These are phyloP conservation scores for Isabelozyma gotoi DNA, from an alignment of 805 yeast genomes.

Conservation along the genomic window DNA sequence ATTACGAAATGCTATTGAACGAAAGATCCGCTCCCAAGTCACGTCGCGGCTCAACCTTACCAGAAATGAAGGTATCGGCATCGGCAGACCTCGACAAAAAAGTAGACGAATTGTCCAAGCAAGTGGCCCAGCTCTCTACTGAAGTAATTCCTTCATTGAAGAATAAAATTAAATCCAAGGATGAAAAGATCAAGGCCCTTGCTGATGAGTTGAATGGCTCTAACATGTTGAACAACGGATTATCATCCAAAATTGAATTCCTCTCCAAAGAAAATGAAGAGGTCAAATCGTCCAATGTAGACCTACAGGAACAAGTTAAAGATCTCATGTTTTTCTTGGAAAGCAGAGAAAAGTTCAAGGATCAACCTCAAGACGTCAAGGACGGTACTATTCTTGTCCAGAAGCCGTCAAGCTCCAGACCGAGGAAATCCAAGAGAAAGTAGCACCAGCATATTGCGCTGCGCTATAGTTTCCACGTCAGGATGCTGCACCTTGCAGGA, in stretches of 20 bases:
- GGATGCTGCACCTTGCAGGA: slow-evolving; percentile 3
- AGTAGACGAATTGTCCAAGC: slow-evolving; percentile 25
- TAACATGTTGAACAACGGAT: slow-evolving; percentile 36
- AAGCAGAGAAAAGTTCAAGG: slow-evolving; percentile 67
- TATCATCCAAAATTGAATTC: slow-evolving; percentile 38
- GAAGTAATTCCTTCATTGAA: slow-evolving; percentile 33
- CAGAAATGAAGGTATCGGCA: slow-evolving; percentile 5
- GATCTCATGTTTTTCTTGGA: slow-evolving; percentile 83
- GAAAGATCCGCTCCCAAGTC: slow-evolving; percentile 19
- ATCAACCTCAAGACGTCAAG: slow-evolving; percentile 67
- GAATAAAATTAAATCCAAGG: slow-evolving; percentile 27
- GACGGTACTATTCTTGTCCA: slow-evolving; percentile 65
- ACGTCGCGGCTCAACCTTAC: slow-evolving; percentile 17
- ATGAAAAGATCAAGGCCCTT: slow-evolving; percentile 25
- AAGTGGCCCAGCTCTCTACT: slow-evolving; percentile 22
- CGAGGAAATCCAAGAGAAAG: slow-evolving; percentile 16
- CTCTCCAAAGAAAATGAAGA: slow-evolving; percentile 23
- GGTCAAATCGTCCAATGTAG: slow-evolving; percentile 38
- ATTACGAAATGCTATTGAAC: slow-evolving; percentile 55
- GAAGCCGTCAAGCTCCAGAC: slow-evolving; percentile 10
- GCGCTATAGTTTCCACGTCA: background rate
- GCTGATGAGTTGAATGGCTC: slow-evolving; percentile 31
- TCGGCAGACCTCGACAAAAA: slow-evolving; percentile 25
- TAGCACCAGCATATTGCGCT: no score
- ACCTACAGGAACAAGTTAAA: slow-evolving; percentile 59